Conservation (phyloP, 148 eudicot species). For the Silene uniflora region DNA sequence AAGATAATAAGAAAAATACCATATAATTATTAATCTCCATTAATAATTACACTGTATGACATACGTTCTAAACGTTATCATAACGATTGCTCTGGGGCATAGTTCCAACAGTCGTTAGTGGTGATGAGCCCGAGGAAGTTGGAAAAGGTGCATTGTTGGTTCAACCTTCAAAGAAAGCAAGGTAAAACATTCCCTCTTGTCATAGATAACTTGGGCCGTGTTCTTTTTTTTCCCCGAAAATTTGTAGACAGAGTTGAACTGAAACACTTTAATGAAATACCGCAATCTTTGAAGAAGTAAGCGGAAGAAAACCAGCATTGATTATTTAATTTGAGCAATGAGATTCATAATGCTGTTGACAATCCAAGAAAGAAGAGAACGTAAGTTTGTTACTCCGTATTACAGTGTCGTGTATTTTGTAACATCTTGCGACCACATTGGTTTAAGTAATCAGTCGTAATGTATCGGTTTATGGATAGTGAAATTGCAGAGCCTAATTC, state of each 20-base stretch:
- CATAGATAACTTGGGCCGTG: not conserved
- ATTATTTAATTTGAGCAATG: not conserved
- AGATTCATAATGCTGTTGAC: not conserved
- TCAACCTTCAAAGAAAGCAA: not conserved
- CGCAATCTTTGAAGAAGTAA: constrained; percentile 1
- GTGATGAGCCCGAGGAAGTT: too few relatives aligned
- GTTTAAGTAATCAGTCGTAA: not conserved
- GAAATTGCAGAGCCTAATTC: not conserved
- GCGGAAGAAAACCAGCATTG: not conserved
- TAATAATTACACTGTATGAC: too few relatives aligned
- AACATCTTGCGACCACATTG: too few relatives aligned
- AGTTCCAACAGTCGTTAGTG: too few relatives aligned
- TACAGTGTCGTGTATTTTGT: not conserved
- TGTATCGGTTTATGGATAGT: constrained; percentile 6
- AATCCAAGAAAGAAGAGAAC: not conserved
- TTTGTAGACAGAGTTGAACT: too few relatives aligned
- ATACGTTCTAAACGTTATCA: too few relatives aligned
- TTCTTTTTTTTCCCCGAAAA: too few relatives aligned
- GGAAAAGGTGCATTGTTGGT: too few relatives aligned
- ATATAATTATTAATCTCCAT: too few relatives aligned
- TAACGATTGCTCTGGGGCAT: too few relatives aligned
- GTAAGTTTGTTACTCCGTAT: not conserved
- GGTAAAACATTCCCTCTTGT: constrained; percentile 7
- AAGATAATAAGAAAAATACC: too few relatives aligned
- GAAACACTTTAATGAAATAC: too few relatives aligned